A percentile compares a stretch with the other conserved stretches of the same genome.
These are phyloP conservation scores for Phytophthora megakarya DNA, from an alignment of 352 stramenopile genomes.

Conservation along the genomic window DNA sequence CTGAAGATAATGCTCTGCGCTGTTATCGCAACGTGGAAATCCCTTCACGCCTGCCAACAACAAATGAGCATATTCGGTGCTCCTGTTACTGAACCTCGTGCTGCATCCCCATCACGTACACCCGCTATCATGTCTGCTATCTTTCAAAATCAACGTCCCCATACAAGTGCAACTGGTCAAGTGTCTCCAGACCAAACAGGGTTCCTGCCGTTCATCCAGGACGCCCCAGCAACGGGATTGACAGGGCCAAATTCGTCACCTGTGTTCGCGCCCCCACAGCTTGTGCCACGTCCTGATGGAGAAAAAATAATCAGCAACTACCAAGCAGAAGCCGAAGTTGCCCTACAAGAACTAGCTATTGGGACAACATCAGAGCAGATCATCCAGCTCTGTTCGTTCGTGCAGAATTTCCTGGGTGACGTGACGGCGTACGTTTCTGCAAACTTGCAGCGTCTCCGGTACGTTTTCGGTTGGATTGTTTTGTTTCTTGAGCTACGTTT, in stretches of 20 bases:
- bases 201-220: slow-evolving; percentile 36
- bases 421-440: slow-evolving; percentile 31
- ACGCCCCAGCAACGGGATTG: slow-evolving; percentile 10
- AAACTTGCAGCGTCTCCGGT: slow-evolving; percentile 35
- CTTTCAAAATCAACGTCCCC: slow-evolving; percentile 30
- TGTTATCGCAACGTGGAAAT: slow-evolving; percentile 45
- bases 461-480: slow-evolving; percentile 3
- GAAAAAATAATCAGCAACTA: slow-evolving; percentile 18
- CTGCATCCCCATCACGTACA: slow-evolving; percentile 26
- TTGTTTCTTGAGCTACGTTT: not conserved
- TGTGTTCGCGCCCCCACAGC: slow-evolving; percentile 1
- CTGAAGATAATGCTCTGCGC: slow-evolving; percentile 41
- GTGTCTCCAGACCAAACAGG: slow-evolving; percentile 1
- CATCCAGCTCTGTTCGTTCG: slow-evolving; percentile 29
- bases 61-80: slow-evolving; percentile 26
- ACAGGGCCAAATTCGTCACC: slow-evolving; percentile 20
- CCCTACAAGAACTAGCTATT: slow-evolving; percentile 16
- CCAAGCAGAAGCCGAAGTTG: slow-evolving; percentile 16
- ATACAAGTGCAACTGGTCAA: slow-evolving; percentile 15
- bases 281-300: slow-evolving; percentile 5
- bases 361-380: slow-evolving; percentile 29
- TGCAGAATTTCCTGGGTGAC: slow-evolving; percentile 33
- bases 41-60: slow-evolving; percentile 39
- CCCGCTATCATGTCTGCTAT: slow-evolving; percentile 32
- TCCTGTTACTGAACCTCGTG: slow-evolving; percentile 5